A percentile compares a stretch with the other conserved stretches of the same genome.
Evolutionary conservation across 2,329 filamentous ascomycete species (phyloP).

Genomic region (Ilyonectria robusta): DNA sequence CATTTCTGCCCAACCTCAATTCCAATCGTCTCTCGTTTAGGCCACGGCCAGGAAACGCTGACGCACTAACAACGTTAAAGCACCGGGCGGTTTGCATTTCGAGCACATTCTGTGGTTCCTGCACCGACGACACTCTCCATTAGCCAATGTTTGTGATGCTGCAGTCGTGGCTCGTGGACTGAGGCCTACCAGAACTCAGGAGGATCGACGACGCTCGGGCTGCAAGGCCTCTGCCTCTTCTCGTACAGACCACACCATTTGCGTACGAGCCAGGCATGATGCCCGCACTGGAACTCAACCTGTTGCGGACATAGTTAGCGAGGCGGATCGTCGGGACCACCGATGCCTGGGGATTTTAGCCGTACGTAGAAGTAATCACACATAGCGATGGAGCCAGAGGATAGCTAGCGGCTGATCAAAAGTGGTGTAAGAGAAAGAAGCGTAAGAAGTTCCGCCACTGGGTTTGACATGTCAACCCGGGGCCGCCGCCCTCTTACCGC

Average conservation of each 20-base stretch:
- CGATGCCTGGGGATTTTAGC: not conserved
- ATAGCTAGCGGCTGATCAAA: not conserved
- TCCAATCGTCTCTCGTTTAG: not conserved
- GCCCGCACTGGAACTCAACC: constrained; percentile 45
- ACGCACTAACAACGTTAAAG: constrained; percentile 11
- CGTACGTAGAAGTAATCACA: constrained; percentile 46
- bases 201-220: constrained; percentile 42
- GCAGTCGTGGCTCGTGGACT: not conserved
- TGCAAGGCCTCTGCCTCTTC: constrained; percentile 41
- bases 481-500: constrained; percentile 11
- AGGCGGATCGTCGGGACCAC: not conserved
- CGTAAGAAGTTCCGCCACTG: not conserved
- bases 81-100: constrained; percentile 21
- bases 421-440: constrained; percentile 4
- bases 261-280: constrained; percentile 44
- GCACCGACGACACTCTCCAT: not conserved
- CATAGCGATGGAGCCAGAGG: constrained; percentile 27
- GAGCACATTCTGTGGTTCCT: constrained; percentile 26
- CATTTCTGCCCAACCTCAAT: not conserved
- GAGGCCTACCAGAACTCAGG: constrained; percentile 43
- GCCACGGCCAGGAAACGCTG: constrained; percentile 11
- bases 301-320: constrained; percentile 17
- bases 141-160: not conserved
- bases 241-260: constrained; percentile 44
- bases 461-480: not conserved